phyloP scores from a whole-genome alignment of 2,329 filamentous ascomycete species.

The Albophoma yamanashiensis region DNA sequence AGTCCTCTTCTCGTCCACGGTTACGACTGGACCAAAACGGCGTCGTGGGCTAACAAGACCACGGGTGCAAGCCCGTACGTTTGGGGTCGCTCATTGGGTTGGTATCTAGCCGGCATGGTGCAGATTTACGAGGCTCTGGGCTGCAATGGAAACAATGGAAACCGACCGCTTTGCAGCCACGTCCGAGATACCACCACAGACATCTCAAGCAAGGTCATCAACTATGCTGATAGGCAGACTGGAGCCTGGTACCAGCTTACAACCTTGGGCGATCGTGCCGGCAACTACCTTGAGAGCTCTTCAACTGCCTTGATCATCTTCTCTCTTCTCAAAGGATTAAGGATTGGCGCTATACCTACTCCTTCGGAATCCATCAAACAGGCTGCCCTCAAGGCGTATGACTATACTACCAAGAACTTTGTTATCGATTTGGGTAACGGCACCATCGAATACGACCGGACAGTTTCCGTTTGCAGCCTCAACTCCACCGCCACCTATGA shows the following conservation, averaged over 20 bases:
- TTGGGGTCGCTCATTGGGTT: background rate
- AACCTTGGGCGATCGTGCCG: background rate
- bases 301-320: background rate
- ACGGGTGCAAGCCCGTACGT: background rate
- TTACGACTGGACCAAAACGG: background rate
- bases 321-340: background rate
- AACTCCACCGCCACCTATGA: background rate
- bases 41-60: background rate
- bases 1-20: background rate
- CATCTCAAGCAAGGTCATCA: background rate
- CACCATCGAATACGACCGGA: background rate
- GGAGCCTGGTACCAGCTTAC: background rate
- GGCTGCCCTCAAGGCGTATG: background rate
- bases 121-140: background rate
- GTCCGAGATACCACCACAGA: background rate
- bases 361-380: background rate
- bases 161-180: background rate
- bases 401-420: background rate
- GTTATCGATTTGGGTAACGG: background rate
- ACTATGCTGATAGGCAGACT: background rate
- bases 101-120: background rate
- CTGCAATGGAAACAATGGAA: background rate
- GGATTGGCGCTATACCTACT: background rate
- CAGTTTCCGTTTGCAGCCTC: background rate
- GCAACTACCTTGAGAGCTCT: background rate